Conservation (phyloP, 129 eudicot species). For the Gnaphalium uliginosum region DNA sequence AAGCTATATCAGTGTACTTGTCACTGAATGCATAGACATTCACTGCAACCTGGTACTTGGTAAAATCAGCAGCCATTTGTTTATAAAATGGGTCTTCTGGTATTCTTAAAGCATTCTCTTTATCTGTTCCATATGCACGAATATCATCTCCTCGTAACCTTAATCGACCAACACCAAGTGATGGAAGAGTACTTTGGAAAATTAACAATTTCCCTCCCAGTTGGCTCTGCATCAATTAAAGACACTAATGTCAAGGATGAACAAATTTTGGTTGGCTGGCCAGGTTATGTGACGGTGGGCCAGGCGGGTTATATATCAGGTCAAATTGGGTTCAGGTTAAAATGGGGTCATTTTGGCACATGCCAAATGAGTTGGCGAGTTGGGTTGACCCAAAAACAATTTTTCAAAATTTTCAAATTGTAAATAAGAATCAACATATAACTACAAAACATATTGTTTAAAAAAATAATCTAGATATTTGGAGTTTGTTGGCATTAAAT, state of each 20-base stretch:
- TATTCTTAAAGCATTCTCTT: conserved; percentile 67
- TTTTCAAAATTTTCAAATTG: not conserved
- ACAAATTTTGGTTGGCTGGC: not conserved
- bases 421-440: not conserved
- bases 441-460: not conserved
- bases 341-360: not conserved
- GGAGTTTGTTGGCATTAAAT: not conserved
- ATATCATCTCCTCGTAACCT: conserved; percentile 89
- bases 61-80: conserved; percentile 98
- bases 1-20: conserved; percentile 82
- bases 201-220: conserved; percentile 92
- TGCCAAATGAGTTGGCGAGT: not conserved
- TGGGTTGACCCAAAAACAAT: not conserved
- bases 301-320: not conserved
- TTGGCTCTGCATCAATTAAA: conserved; percentile 57
- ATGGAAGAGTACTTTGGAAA: conserved; percentile 81
- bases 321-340: conserved; percentile 1
- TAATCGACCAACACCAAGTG: conserved; percentile 88
- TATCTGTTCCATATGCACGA: conserved; percentile 86
- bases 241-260: conserved; percentile 18
- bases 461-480: not conserved
- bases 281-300: not conserved
- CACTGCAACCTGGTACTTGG: conserved; percentile 76
- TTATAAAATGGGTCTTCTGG: conserved; percentile 94
- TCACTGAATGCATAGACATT: conserved; percentile 93